A percentile compares a stretch with the other conserved stretches of the same genome.
These are phyloP conservation scores for Pisolithus thermaeus DNA, from an alignment of 1,284 basidiomycete species.

Conservation along the genomic window DNA sequence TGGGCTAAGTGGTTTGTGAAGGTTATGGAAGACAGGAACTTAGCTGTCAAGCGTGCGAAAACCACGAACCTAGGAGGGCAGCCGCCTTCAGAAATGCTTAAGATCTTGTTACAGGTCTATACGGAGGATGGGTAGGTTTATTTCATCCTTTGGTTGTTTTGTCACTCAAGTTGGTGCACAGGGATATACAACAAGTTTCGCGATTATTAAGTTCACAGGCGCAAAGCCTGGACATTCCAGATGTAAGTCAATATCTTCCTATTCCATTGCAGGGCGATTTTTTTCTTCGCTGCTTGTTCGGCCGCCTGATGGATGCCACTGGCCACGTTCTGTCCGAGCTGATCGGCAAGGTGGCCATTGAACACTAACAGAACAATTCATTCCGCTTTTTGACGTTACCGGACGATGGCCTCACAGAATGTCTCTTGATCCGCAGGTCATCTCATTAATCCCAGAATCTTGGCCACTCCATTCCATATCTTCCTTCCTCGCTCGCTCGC, in stretches of 20 bases:
- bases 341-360: background rate
- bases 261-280: too few species aligned
- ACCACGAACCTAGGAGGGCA: slow-evolving; percentile 4
- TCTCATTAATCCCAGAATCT: slow-evolving; percentile 62
- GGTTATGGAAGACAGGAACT: background rate
- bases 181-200: slow-evolving; percentile 52
- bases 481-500: slow-evolving; percentile 72
- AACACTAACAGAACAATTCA: slow-evolving; percentile 1
- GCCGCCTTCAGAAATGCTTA: slow-evolving; percentile 43
- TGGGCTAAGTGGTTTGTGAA: slow-evolving; percentile 26
- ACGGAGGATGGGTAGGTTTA: slow-evolving; percentile 62
- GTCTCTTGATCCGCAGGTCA: slow-evolving; percentile 41
- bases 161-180: slow-evolving; percentile 20
- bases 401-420: slow-evolving; percentile 1
- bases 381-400: slow-evolving; percentile 1
- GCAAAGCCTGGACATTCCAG: slow-evolving; percentile 67
- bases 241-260: slow-evolving; percentile 43
- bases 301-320: background rate
- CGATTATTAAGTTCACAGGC: slow-evolving; percentile 75
- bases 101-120: slow-evolving; percentile 73
- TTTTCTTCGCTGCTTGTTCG: too few species aligned
- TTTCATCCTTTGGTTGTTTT: background rate
- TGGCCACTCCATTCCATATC: slow-evolving; percentile 74
- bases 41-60: background rate
- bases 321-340: background rate